Base-by-base conservation (phyloP, 768 basidiomycete species). In the Pisolithus sp. region DNA sequence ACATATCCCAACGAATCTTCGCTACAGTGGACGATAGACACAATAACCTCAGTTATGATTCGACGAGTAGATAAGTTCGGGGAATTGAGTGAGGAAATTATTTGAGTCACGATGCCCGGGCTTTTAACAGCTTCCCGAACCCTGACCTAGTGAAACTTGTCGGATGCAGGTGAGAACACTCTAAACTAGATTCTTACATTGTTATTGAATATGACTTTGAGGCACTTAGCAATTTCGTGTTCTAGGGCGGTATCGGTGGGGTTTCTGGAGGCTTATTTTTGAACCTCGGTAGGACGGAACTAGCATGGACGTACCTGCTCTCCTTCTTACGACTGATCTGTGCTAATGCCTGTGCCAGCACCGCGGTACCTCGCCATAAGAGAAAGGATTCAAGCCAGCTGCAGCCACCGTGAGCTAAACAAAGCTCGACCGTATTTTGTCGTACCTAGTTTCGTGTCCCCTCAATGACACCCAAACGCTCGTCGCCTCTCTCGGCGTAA, bases 321-420 rank as follows among this genome's bases (percentile, higher is more conserved):
- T 71, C 54, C 28, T 81, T 79, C 66, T 84, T 89, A 46, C 84
- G 79, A 66, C 85, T 87, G 44, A 92, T 76, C 60, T 84, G 86
- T 57, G 79, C 76, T 8, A 96, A 76, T 0, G 80, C 80, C 66
- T 89, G 87, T 18, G 85, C 86, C 46, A 95, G 76, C 21, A 93
- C 93, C 49, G 88, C 84, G 8, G 85, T 84, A n/a, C 93, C 93
- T 58, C 83, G 86, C 40, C 88, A 75, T 41, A 73, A 66, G 50
- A 94, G 73, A 62, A 94, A 94, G 44, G 77, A 74, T 42, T 78
- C 76, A 61, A 91, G 84, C 92, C 92, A 94, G 52, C 89, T 93
- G 56, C 13, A 53, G 48, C 46, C 26, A 52, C 48, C 20, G 50
- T 67, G 42, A 68, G 66, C 45, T 40, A 24, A n/a, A 38, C 42